A percentile compares a stretch with the other conserved stretches of the same genome.
These are phyloP conservation scores for Trichoderma citrinoviride DNA, from an alignment of 2,329 filamentous ascomycete species.

Conservation along the genomic window DNA sequence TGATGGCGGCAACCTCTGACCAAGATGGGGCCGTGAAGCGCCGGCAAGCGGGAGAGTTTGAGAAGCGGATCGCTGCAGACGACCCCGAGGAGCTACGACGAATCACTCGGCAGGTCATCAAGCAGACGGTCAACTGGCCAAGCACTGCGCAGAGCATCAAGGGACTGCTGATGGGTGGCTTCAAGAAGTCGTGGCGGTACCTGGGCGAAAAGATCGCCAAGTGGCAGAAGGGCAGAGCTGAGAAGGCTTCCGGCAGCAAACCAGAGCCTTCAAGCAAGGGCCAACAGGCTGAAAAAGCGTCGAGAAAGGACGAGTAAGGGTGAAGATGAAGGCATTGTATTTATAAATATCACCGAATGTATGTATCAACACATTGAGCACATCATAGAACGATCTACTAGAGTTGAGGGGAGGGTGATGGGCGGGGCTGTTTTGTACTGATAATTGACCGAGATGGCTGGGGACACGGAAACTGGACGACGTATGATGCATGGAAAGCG, in stretches of 20 bases:
- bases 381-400: background rate
- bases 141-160: slow-evolving; percentile 86
- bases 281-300: slow-evolving; percentile 4
- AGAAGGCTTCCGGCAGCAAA: slow-evolving; percentile 28
- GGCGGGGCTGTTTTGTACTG: background rate
- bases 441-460: background rate
- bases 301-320: slow-evolving; percentile 5
- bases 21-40: slow-evolving; percentile 67
- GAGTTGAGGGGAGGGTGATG: background rate
- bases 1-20: slow-evolving; percentile 75
- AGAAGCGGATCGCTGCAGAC: slow-evolving; percentile 75
- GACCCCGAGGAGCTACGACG: slow-evolving; percentile 63
- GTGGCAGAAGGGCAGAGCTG: slow-evolving; percentile 48
- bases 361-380: slow-evolving; percentile 8
- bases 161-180: slow-evolving; percentile 74
- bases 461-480: background rate
- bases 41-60: slow-evolving; percentile 79
- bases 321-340: background rate
- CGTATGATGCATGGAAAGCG: background rate
- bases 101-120: slow-evolving; percentile 73
- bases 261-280: slow-evolving; percentile 28
- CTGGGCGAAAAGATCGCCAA: slow-evolving; percentile 76
- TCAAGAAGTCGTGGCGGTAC: slow-evolving; percentile 69
- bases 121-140: slow-evolving; percentile 88
- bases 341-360: background rate